These are phyloP conservation scores for Geosmithia morbida DNA, from an alignment of 2,329 filamentous ascomycete genomes.

Conservation along the genomic window DNA sequence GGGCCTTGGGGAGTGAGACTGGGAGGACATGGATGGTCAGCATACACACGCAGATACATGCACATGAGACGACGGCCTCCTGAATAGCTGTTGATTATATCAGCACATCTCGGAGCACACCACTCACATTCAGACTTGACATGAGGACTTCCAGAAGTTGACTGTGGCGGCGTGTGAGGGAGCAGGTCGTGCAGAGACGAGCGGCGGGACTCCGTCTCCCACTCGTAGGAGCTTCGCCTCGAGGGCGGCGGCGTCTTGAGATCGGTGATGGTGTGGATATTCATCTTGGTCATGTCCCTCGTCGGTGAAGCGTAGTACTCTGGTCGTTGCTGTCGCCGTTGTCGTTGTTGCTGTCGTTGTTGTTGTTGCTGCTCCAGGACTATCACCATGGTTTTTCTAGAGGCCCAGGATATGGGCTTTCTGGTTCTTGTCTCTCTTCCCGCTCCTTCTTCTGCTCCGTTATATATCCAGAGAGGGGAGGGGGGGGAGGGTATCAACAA, in stretches of 20 bases:
- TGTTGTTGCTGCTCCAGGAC: background rate
- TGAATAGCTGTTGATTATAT: too few species aligned
- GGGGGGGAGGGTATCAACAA: too few species aligned
- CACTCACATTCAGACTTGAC: conserved; percentile 3
- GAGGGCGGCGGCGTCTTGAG: conserved; percentile 1
- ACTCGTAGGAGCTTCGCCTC: conserved; percentile 5
- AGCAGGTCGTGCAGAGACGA: background rate
- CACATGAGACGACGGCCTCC: too few species aligned
- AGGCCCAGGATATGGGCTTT: too few species aligned
- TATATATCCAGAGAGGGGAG: too few species aligned
- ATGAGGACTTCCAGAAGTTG: conserved; percentile 2
- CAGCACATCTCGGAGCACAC: background rate
- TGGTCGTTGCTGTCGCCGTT: background rate
- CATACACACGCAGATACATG: too few species aligned
- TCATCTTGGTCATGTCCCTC: background rate
- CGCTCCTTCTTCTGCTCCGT: too few species aligned
- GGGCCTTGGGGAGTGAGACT: conserved; percentile 5
- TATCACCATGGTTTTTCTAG: too few species aligned
- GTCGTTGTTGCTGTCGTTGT: background rate
- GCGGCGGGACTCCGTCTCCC: conserved; percentile 6
- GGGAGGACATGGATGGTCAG: too few species aligned
- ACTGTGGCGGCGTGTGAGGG: conserved; percentile 4
- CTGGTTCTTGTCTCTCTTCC: too few species aligned
- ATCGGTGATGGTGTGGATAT: background rate
- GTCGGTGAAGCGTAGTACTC: background rate